phyloP scores from a whole-genome alignment of 2,329 filamentous ascomycete genomes.

The Ophiocordyceps robertsii region DNA sequence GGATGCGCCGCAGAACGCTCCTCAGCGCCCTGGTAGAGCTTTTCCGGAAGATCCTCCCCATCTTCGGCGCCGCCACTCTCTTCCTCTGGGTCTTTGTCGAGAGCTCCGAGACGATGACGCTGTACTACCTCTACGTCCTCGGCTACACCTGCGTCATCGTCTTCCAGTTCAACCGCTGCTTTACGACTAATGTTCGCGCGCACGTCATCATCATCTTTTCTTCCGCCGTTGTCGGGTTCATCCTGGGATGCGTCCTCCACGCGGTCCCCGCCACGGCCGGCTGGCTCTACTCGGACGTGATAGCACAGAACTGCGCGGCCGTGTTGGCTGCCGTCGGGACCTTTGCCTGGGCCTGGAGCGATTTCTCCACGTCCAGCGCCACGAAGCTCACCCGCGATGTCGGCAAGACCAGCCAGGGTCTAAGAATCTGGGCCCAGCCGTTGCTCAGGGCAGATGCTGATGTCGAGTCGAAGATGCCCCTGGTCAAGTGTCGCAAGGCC shows the following conservation, averaged over 20 bases:
- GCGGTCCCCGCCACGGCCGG: slow-evolving; percentile 12
- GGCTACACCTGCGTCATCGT: slow-evolving; percentile 22
- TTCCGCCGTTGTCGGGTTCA: slow-evolving; percentile 16
- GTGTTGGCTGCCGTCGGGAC: slow-evolving; percentile 17
- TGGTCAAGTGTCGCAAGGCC: not conserved
- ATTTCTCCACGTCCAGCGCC: slow-evolving; percentile 5
- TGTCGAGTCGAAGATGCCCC: not conserved
- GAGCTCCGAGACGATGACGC: slow-evolving; percentile 13
- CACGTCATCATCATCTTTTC: slow-evolving; percentile 20
- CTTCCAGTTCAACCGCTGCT: slow-evolving; percentile 26
- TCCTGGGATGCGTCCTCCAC: slow-evolving; percentile 18
- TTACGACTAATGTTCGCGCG: slow-evolving; percentile 19
- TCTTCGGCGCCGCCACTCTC: slow-evolving; percentile 18
- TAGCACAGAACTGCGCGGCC: slow-evolving; percentile 17
- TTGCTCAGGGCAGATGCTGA: slow-evolving; percentile 3
- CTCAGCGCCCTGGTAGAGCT: slow-evolving; percentile 15
- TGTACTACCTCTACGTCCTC: slow-evolving; percentile 20
- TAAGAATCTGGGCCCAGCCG: slow-evolving; percentile 4
- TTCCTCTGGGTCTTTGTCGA: slow-evolving; percentile 21
- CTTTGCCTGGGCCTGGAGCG: slow-evolving; percentile 15
- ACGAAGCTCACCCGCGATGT: not conserved
- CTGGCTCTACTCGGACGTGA: slow-evolving; percentile 17
- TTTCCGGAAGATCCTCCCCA: slow-evolving; percentile 14
- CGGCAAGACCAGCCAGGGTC: not conserved
- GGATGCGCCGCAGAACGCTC: slow-evolving; percentile 3